Base-by-base conservation (phyloP, 371 early-diverging fungal species). In the Globomyces sp. region DNA sequence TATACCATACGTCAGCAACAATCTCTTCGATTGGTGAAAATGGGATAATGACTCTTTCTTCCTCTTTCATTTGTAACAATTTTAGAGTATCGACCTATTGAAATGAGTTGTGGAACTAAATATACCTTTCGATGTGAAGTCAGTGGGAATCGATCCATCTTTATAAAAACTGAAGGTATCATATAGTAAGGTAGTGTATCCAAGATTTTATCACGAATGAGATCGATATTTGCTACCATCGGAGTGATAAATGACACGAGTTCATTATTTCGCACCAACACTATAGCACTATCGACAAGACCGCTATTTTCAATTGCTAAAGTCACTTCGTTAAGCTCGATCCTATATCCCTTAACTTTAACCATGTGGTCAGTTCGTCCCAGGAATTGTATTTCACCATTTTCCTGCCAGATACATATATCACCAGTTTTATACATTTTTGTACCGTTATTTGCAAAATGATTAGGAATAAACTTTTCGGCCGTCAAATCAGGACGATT, bases 261-360 rank as follows among this genome's bases (percentile, higher is more conserved):
- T 4, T n/a, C 8, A 4, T 65, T 39, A 48, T 65, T 34, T 34
- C 64, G 13, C 13, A 65, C 65, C 4, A 65, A 3, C 11, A 49
- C 64, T 13, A 36, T 49, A 4, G 64, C 65, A 11, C 13, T 34
- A n/a, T 5, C 4, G 13, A 63, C 63, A 41, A 10, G n/a, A 9
- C 13, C 13, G 55, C 36, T 11, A 10, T 37, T 5, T 5, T 45
- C 9, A 4, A 63, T 5, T 11, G 63, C 58, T 4, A 34, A 10
- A 11, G 63, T 4, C n/a, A 77, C 71, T 68, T 79, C 79, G 5
- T 71, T 73, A 43, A 75, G 71, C 55, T 79, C 79, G 43, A 79
- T 69, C 34, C 79, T 68, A 66, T 63, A 77, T 1, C 79, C 77
- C 13, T 71, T 71, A 13, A 79, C 61, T 71, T 79, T 79, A 52